These are phyloP conservation scores for Globisporangium irregulare DNA, from an alignment of 352 stramenopile species.

Conservation along the genomic window DNA sequence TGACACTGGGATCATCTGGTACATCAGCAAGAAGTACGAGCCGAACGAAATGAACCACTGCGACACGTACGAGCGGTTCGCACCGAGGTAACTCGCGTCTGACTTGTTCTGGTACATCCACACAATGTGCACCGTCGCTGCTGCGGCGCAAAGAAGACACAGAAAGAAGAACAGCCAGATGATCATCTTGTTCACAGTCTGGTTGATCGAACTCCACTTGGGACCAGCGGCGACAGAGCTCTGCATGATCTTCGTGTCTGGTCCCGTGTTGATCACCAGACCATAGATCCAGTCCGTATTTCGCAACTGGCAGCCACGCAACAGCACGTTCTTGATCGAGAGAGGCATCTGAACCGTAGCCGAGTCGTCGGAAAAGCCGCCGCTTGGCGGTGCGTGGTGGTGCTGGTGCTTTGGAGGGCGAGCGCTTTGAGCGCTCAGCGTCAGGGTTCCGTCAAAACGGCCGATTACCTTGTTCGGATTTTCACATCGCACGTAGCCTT, in stretches of 20 bases:
- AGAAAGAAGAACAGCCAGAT: conserved; percentile 73
- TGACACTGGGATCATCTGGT: conserved; percentile 97
- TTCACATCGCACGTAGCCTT: conserved; percentile 60
- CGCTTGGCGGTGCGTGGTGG: not conserved
- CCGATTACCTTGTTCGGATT: conserved; percentile 80
- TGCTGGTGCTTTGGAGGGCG: conserved; percentile 14
- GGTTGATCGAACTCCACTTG: conserved; percentile 85
- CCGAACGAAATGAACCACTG: conserved; percentile 84
- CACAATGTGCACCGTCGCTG: conserved; percentile 54
- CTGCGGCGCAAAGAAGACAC: conserved; percentile 48
- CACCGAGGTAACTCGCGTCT: conserved; percentile 49
- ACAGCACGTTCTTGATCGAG: conserved; percentile 84
- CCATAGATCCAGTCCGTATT: conserved; percentile 91
- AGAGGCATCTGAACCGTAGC: conserved; percentile 43
- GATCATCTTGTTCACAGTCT: conserved; percentile 79
- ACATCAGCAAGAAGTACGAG: conserved; percentile 95
- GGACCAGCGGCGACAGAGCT: conserved; percentile 48
- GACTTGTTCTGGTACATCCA: conserved; percentile 58
- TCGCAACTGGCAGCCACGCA: conserved; percentile 82
- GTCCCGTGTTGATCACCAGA: conserved; percentile 85
- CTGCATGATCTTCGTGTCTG: conserved; percentile 86
- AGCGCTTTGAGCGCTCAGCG: conserved; percentile 23
- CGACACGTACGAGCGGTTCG: conserved; percentile 37
- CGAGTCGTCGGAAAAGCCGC: conserved; percentile 10
- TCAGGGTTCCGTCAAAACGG: conserved; percentile 71